These are phyloP conservation scores for Hypoxylon sp. DNA, from an alignment of 2,329 filamentous ascomycete genomes.

Conservation along the genomic window DNA sequence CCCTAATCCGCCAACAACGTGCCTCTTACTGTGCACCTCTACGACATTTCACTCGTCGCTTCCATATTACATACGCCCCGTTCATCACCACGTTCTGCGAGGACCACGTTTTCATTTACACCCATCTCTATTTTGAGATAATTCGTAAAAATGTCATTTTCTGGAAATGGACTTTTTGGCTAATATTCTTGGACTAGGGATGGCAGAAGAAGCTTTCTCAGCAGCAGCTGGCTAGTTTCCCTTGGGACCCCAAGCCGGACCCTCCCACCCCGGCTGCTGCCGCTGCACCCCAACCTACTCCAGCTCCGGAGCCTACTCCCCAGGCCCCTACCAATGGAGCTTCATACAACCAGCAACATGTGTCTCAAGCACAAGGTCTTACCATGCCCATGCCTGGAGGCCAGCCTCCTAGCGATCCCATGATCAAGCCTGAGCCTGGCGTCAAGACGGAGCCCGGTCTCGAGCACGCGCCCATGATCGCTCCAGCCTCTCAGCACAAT, in stretches of 20 bases:
- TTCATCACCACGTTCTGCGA: slow-evolving; percentile 12
- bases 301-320: slow-evolving; percentile 40
- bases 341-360: slow-evolving; percentile 49
- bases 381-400: slow-evolving; percentile 45
- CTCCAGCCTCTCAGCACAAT: slow-evolving; percentile 53
- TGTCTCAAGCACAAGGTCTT: slow-evolving; percentile 38
- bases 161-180: slow-evolving; percentile 6
- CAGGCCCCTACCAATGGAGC: slow-evolving; percentile 47
- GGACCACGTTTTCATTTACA: slow-evolving; percentile 6
- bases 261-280: slow-evolving; percentile 60
- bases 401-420: slow-evolving; percentile 51
- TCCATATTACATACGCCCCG: slow-evolving; percentile 2
- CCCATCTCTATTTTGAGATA: neutral
- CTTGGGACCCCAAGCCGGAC: slow-evolving; percentile 91
- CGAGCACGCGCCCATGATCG: slow-evolving; percentile 55
- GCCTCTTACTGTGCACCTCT: slow-evolving; percentile 40
- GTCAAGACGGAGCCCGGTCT: slow-evolving; percentile 63
- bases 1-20: slow-evolving; percentile 45
- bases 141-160: neutral
- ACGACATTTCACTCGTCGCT: slow-evolving; percentile 39
- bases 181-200: slow-evolving; percentile 68
- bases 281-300: slow-evolving; percentile 48
- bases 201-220: slow-evolving; percentile 94
- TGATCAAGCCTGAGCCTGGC: slow-evolving; percentile 59
- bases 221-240: slow-evolving; percentile 87